Percentiles rank a stretch among this genome's conserved stretches.
Conservation (phyloP, 1,284 basidiomycete genomes). For the Fistulinella cinereoalba region DNA sequence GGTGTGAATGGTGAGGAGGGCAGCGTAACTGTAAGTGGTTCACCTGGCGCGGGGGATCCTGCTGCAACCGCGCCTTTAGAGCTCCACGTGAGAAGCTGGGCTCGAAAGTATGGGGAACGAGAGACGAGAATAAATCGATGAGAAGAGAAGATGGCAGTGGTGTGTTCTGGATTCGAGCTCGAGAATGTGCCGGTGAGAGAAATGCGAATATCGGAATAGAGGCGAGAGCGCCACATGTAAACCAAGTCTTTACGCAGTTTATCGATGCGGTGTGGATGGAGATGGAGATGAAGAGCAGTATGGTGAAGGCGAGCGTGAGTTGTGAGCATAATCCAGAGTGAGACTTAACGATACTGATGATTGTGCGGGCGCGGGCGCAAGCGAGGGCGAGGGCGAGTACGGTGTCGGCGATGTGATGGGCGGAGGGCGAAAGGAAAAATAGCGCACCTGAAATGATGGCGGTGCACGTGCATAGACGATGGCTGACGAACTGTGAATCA, state of each 20-base stretch:
- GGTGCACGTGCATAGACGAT: constrained; percentile 93
- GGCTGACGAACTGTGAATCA: constrained; percentile 46
- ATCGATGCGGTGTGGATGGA: constrained; percentile 55
- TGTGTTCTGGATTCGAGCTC: constrained; percentile 58
- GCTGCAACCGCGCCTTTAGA: constrained; percentile 30
- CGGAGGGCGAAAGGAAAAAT: constrained; percentile 71
- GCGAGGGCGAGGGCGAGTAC: constrained; percentile 54
- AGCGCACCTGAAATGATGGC: constrained; percentile 79
- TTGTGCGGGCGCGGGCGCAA: constrained; percentile 51
- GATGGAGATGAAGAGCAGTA: constrained; percentile 45
- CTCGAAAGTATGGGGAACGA: constrained; percentile 84
- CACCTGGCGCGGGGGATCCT: constrained; percentile 29
- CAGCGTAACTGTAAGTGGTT: constrained; percentile 62
- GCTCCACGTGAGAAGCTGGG: constrained; percentile 64
- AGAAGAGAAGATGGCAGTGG: constrained; percentile 82
- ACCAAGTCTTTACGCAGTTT: constrained; percentile 89
- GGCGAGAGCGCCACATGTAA: constrained; percentile 92
- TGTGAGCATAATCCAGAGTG: constrained; percentile 42
- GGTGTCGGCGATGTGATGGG: too few relatives aligned
- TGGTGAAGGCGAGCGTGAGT: constrained; percentile 58
- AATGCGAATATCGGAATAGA: constrained; percentile 88
- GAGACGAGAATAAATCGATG: constrained; percentile 93
- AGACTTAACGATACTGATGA: constrained; percentile 62
- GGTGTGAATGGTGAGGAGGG: constrained; percentile 95
- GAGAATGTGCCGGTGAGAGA: constrained; percentile 66